A percentile compares a stretch with the other conserved stretches of the same genome.
Evolutionary conservation across 495 filamentous ascomycete species (phyloP).

Genomic region (Beverwykella pulmonaria): DNA sequence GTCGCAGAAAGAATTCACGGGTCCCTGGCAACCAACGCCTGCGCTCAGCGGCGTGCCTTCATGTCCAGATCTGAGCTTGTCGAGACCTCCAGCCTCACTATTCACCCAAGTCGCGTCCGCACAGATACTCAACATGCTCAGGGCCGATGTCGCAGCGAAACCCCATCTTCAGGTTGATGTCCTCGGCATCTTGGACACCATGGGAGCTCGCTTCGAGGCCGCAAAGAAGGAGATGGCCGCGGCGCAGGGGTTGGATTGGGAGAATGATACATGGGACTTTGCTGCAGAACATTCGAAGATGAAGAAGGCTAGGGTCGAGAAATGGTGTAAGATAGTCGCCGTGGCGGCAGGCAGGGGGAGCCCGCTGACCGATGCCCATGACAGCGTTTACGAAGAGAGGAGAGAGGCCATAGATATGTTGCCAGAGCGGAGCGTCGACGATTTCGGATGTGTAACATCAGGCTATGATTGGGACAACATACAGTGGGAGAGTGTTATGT

Average conservation of each 20-base stretch:
- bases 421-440: conserved; percentile 12
- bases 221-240: conserved; percentile 40
- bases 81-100: conserved; percentile 22
- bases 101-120: conserved; percentile 22
- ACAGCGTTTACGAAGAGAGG: conserved; percentile 19
- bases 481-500: conserved; percentile 22
- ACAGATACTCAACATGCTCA: conserved; percentile 26
- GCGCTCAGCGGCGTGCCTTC: conserved; percentile 20
- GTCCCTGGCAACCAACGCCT: conserved; percentile 15
- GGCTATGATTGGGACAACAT: conserved; percentile 21
- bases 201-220: conserved; percentile 38
- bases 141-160: conserved; percentile 22
- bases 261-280: conserved; percentile 41
- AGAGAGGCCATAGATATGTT: conserved; percentile 20
- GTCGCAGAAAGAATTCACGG: conserved; percentile 17
- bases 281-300: conserved; percentile 39
- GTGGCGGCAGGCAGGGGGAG: conserved; percentile 12
- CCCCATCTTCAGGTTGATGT: conserved; percentile 33
- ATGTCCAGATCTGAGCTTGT: conserved; percentile 27
- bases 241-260: conserved; percentile 37
- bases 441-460: conserved; percentile 17
- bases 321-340: conserved; percentile 21
- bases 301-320: conserved; percentile 34
- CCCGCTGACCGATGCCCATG: conserved; percentile 17
- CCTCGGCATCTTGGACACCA: conserved; percentile 36